Evolutionary conservation across 108 stramenopile genomes (phyloP).

Genomic region (Conticribra guillardii): DNA sequence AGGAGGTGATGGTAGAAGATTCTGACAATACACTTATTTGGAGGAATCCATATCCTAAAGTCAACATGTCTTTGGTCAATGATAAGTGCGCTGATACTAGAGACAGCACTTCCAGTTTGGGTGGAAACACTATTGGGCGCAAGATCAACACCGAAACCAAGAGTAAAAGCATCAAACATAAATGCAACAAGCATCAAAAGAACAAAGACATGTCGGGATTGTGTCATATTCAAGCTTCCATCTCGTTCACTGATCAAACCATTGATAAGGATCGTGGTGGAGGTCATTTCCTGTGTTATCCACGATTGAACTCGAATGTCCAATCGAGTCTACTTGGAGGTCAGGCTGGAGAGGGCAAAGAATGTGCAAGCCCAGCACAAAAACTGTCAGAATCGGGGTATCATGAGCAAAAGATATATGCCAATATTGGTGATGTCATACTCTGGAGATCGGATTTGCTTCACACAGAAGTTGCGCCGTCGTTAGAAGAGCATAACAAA

Average conservation of each 20-base stretch:
- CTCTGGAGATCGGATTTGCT: conserved; percentile 71
- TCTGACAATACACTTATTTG: neutral
- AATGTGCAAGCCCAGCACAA: conserved; percentile 15
- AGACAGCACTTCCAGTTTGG: neutral
- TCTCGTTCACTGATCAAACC: conserved; percentile 56
- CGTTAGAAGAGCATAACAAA: neutral
- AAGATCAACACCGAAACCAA: conserved; percentile 4
- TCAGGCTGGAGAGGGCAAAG: neutral
- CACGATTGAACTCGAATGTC: conserved; percentile 42
- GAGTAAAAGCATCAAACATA: conserved; percentile 18
- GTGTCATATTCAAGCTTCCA: conserved; percentile 49
- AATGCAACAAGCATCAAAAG: conserved; percentile 30
- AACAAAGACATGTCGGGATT: conserved; percentile 40
- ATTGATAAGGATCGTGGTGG: conserved; percentile 38
- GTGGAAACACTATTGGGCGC: neutral
- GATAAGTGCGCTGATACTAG: neutral
- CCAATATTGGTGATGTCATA: conserved; percentile 64
- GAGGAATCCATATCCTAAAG: conserved; percentile 25
- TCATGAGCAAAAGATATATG: conserved; percentile 36
- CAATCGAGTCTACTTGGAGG: conserved; percentile 39
- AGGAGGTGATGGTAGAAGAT: conserved; percentile 5
- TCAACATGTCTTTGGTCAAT: too few species aligned
- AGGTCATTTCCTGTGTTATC: conserved; percentile 53
- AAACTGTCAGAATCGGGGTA: conserved; percentile 27
- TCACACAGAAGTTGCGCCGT: conserved; percentile 36